Conservation (phyloP, 106 monocot species). For the Xerophyta viscosa region DNA sequence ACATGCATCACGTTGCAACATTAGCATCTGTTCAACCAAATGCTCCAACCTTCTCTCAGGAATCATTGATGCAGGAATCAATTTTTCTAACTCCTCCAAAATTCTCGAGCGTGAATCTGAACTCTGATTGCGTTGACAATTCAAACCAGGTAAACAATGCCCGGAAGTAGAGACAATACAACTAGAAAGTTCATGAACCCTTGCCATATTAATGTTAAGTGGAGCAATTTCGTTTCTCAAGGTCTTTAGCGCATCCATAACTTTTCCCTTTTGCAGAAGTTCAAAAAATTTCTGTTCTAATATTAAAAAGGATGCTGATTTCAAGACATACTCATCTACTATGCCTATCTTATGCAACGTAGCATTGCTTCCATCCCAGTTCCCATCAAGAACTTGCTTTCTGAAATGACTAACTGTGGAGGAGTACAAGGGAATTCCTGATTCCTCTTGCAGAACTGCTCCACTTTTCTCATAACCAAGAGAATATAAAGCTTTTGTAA, state of each 20-base stretch:
- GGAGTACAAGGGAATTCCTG: constrained; percentile 28
- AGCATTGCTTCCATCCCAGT: constrained; percentile 22
- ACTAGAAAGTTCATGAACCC: constrained; percentile 21
- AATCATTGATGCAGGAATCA: constrained; percentile 28
- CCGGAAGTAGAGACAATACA: constrained; percentile 21
- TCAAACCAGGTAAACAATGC: constrained; percentile 2
- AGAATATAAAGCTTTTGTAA: constrained; percentile 31
- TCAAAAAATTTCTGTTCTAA: constrained; percentile 35
- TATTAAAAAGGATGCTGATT: constrained; percentile 31
- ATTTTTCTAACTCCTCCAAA: constrained; percentile 26
- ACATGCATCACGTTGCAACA: constrained; percentile 23
- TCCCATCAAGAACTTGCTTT: constrained; percentile 29
- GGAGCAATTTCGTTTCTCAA: constrained; percentile 32
- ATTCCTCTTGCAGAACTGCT: constrained; percentile 31
- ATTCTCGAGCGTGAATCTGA: constrained; percentile 14
- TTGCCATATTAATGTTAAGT: constrained; percentile 14
- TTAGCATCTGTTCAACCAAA: constrained; percentile 35
- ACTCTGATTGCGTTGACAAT: background rate
- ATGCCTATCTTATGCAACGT: constrained; percentile 22
- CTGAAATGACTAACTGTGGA: constrained; percentile 17
- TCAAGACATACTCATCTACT: constrained; percentile 17
- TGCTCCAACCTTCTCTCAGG: constrained; percentile 31
- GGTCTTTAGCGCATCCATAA: constrained; percentile 30
- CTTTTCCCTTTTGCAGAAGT: constrained; percentile 16
- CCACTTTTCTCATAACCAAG: constrained; percentile 42